Conservation (phyloP, 495 filamentous ascomycete genomes). For the Cercophora newfieldiana region DNA sequence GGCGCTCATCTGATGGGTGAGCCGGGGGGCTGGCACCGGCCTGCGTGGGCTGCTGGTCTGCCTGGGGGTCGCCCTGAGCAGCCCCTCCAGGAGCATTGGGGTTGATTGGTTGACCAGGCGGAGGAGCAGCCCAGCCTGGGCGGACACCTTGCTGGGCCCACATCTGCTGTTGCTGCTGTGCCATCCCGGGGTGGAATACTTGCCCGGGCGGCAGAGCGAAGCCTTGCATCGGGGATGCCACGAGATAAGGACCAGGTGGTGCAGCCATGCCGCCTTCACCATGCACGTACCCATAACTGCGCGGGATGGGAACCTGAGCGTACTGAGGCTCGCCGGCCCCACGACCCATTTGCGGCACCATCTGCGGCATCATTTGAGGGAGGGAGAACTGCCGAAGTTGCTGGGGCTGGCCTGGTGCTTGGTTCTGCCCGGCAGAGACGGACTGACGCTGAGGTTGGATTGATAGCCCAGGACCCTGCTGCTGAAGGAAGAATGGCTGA, state of each 20-base stretch:
- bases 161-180: conserved; percentile 21
- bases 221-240: conserved; percentile 22
- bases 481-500: conserved; percentile 16
- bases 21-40: neutral
- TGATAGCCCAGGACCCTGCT: neutral
- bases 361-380: conserved; percentile 10
- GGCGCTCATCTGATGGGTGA: neutral
- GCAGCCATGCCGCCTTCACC: conserved; percentile 42
- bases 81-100: neutral
- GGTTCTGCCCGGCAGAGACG: neutral
- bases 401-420: neutral
- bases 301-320: conserved; percentile 48
- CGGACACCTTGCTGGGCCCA: conserved; percentile 13
- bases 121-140: conserved; percentile 3
- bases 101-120: conserved; percentile 11
- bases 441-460: neutral
- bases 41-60: neutral
- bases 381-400: conserved; percentile 1
- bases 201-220: neutral
- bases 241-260: conserved; percentile 39
- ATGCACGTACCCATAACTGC: conserved; percentile 46
- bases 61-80: neutral
- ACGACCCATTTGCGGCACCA: conserved; percentile 15
- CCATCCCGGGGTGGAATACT: neutral
- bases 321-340: conserved; percentile 41